phyloP scores from a whole-genome alignment of 2,329 filamentous ascomycete species.

The Xylariaceae sp. region DNA sequence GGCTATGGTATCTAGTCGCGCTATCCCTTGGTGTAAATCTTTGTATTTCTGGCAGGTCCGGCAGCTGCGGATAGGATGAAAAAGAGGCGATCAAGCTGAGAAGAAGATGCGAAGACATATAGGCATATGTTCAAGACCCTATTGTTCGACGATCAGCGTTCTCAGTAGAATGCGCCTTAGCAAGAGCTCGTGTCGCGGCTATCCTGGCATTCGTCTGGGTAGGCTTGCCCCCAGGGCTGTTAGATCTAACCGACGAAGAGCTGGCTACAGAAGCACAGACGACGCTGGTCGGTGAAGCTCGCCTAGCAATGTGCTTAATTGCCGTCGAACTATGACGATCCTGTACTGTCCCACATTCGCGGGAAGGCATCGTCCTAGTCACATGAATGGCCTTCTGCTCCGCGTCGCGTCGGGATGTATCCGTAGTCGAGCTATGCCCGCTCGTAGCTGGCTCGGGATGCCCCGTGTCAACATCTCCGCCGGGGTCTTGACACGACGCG shows the following conservation, averaged over 20 bases:
- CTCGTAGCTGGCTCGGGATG: background rate
- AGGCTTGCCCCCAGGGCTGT: background rate
- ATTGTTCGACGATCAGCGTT: too few relatives aligned
- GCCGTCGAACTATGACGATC: background rate
- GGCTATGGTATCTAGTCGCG: too few relatives aligned
- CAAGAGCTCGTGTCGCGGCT: constrained; percentile 11
- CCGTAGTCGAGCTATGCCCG: background rate
- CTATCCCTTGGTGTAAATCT: too few relatives aligned
- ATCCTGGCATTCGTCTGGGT: constrained; percentile 7
- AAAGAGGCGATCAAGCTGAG: too few relatives aligned
- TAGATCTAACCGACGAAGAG: background rate
- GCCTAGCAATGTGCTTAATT: background rate
- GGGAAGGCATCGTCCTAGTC: background rate
- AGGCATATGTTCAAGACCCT: too few relatives aligned
- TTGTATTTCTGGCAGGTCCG: too few relatives aligned
- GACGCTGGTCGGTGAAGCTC: background rate
- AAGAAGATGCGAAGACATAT: too few relatives aligned
- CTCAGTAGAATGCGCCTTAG: background rate
- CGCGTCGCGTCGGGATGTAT: background rate
- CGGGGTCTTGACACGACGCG: background rate
- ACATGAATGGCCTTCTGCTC: background rate
- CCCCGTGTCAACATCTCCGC: constrained; percentile 18
- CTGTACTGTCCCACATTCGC: background rate
- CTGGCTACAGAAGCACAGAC: background rate
- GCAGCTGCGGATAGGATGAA: too few relatives aligned